Evolutionary conservation across 2,329 filamentous ascomycete species (phyloP).

Genomic region (Neofusicoccum kwambonambiense): DNA sequence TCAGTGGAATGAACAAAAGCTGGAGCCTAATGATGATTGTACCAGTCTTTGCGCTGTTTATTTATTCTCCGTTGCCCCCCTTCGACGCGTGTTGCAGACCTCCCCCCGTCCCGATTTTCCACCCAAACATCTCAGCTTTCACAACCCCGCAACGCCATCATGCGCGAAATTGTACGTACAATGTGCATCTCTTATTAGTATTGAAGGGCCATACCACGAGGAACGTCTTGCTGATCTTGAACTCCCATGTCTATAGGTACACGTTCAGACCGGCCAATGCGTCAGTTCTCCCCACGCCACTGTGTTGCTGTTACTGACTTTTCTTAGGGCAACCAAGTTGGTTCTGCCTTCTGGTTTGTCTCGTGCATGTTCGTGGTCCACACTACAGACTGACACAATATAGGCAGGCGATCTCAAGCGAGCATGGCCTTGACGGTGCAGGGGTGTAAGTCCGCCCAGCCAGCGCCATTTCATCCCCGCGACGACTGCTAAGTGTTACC

Average conservation of each 20-base stretch:
- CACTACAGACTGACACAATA: slow-evolving; percentile 21
- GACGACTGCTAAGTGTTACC: slow-evolving; percentile 28
- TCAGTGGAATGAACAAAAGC: too few species aligned
- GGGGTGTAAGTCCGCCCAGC: slow-evolving; percentile 71
- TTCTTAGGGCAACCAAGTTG: slow-evolving; percentile 96
- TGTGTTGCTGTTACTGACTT: slow-evolving; percentile 27
- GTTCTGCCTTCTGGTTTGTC: slow-evolving; percentile 96
- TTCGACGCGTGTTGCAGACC: background rate
- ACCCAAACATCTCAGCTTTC: background rate
- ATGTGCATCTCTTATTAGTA: slow-evolving; percentile 29
- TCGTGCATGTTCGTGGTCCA: background rate
- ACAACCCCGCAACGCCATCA: slow-evolving; percentile 42
- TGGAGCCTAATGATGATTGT: too few species aligned
- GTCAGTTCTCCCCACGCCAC: slow-evolving; percentile 57
- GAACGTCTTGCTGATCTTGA: slow-evolving; percentile 53
- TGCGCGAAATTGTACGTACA: slow-evolving; percentile 69
- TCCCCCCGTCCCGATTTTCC: background rate
- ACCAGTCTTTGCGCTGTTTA: too few species aligned
- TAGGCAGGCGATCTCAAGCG: slow-evolving; percentile 58
- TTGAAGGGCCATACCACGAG: too few species aligned
- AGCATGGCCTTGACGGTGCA: slow-evolving; percentile 94
- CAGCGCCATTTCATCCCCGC: too few species aligned
- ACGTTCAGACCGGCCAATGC: slow-evolving; percentile 99
- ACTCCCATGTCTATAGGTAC: slow-evolving; percentile 68
- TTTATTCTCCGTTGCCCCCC: slow-evolving; percentile 2